Evolutionary conservation across 805 yeast genomes (phyloP).

Genomic region (Kazachstania africana): DNA sequence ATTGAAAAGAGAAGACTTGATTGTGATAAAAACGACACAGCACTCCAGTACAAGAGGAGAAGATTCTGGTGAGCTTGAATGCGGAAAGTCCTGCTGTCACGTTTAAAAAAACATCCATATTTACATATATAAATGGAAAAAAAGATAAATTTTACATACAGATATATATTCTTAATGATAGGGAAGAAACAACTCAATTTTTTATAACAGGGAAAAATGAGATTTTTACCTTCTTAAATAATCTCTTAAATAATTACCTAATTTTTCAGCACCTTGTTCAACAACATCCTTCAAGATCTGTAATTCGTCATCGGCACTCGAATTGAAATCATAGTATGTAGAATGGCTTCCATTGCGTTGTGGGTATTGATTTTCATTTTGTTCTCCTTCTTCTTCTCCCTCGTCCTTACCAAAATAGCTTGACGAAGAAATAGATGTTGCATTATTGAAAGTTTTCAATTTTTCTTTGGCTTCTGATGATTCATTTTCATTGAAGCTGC

Average conservation of each 20-base stretch:
- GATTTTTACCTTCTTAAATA: slow-evolving; percentile 40
- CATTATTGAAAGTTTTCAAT: slow-evolving; percentile 70
- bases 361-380: slow-evolving; percentile 1
- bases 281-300: slow-evolving; percentile 82
- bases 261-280: slow-evolving; percentile 86
- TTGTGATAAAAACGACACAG: too few species aligned
- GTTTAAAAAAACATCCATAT: too few species aligned
- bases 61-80: too few species aligned
- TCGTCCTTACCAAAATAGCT: slow-evolving; percentile 86
- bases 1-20: background rate
- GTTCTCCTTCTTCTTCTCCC: slow-evolving; percentile 24
- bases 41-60: too few species aligned
- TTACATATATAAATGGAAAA: too few species aligned
- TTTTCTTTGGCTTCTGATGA: slow-evolving; percentile 75
- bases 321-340: slow-evolving; percentile 55
- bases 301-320: slow-evolving; percentile 79
- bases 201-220: too few species aligned
- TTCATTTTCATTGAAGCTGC: slow-evolving; percentile 64
- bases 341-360: slow-evolving; percentile 23
- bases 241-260: slow-evolving; percentile 78
- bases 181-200: too few species aligned
- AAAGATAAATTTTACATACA: too few species aligned
- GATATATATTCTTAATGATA: too few species aligned
- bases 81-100: too few species aligned
- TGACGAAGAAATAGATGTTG: slow-evolving; percentile 83